Evolutionary conservation across 2,329 filamentous ascomycete genomes (phyloP).

Genomic region (Ceratocystis alfenasii): DNA sequence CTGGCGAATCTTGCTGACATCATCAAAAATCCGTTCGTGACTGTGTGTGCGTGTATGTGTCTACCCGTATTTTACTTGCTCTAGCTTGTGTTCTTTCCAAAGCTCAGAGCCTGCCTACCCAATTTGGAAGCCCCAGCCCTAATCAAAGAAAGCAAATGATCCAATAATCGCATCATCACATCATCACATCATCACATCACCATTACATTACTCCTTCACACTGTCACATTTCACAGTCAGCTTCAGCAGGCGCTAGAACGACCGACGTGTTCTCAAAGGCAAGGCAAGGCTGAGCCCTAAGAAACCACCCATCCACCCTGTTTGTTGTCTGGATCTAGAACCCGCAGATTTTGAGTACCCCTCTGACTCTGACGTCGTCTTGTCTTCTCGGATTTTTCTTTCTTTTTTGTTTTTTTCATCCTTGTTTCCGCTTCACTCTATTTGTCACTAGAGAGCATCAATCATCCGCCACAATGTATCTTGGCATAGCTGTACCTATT

Average conservation of each 20-base stretch:
- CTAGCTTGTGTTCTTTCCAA: not conserved
- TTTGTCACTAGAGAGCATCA: too few relatives aligned
- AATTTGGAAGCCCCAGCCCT: constrained; percentile 5
- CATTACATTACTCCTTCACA: too few relatives aligned
- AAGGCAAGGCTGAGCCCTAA: not conserved
- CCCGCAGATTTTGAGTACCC: not conserved
- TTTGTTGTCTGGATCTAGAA: too few relatives aligned
- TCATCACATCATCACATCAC: not conserved
- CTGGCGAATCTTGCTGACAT: not conserved
- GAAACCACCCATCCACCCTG: not conserved
- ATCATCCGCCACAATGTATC: constrained; percentile 38
- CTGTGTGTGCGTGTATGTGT: not conserved
- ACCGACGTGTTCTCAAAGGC: not conserved
- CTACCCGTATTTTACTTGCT: not conserved
- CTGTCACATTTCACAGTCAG: not conserved
- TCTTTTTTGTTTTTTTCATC: not conserved
- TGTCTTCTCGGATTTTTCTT: not conserved
- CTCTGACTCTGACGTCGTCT: not conserved
- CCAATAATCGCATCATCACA: not conserved
- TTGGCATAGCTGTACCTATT: constrained; percentile 44
- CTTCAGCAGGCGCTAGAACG: not conserved
- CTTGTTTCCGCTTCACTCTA: not conserved
- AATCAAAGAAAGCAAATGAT: not conserved
- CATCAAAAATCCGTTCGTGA: not conserved
- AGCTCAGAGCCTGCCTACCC: not conserved